Conservation (phyloP, 768 basidiomycete species). For the Agrocybe praecox region DNA sequence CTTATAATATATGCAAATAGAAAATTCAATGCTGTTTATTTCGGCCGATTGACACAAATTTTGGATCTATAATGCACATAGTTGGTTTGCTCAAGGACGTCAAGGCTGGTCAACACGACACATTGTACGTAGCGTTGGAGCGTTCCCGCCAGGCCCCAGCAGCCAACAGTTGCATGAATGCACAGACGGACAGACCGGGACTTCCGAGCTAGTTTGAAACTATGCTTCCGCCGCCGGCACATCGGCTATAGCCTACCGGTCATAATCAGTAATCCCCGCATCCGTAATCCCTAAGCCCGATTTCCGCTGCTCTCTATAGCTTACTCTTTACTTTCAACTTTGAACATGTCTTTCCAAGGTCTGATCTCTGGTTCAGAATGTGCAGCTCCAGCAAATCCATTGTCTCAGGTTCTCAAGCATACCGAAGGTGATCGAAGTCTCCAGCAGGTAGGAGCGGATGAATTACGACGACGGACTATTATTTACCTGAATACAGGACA, state of each 20-base stretch:
- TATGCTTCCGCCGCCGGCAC: not conserved
- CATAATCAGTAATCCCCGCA: constrained; percentile 18
- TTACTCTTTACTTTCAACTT: not conserved
- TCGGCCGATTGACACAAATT: too few relatives aligned
- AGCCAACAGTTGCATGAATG: not conserved
- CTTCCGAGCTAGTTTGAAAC: too few relatives aligned
- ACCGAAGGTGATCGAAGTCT: constrained; percentile 87
- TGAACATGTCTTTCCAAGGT: constrained; percentile 71
- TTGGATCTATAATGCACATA: too few relatives aligned
- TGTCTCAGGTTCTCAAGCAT: constrained; percentile 89
- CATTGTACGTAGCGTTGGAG: too few relatives aligned
- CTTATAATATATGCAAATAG: too few relatives aligned
- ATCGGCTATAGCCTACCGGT: constrained; percentile 31
- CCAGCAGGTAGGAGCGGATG: constrained; percentile 65
- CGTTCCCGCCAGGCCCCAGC: too few relatives aligned
- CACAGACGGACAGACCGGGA: not conserved
- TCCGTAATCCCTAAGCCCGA: not conserved
- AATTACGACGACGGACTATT: not conserved
- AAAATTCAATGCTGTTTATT: too few relatives aligned
- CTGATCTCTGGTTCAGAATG: constrained; percentile 91
- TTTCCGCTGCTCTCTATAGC: constrained; percentile 8
- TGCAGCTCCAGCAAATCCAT: constrained; percentile 79
- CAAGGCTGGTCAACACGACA: too few relatives aligned
- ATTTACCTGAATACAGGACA: constrained; percentile 51
- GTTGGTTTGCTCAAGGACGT: too few relatives aligned